Conservation (phyloP, 768 basidiomycete genomes). For the Termitomyces sp. region DNA sequence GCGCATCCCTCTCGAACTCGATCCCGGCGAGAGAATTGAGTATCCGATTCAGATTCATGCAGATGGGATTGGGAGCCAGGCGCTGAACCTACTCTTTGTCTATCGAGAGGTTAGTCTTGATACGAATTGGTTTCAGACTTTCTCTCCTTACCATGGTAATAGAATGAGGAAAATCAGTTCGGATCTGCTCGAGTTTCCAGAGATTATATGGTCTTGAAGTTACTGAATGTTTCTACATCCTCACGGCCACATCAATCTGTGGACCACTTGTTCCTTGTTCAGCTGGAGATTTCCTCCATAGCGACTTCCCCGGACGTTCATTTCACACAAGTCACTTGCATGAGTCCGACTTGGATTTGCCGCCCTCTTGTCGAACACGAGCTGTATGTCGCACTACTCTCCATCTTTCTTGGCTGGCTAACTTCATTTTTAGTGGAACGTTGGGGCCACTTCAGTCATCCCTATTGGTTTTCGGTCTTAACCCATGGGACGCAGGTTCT, state of each 20-base stretch:
- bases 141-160: background rate
- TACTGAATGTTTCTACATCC: slow-evolving; percentile 47
- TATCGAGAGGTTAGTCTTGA: slow-evolving; percentile 45
- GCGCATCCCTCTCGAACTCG: slow-evolving; percentile 37
- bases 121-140: background rate
- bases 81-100: slow-evolving; percentile 57
- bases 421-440: slow-evolving; percentile 24
- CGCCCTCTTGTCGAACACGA: slow-evolving; percentile 26
- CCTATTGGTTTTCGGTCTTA: slow-evolving; percentile 36
- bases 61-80: slow-evolving; percentile 36
- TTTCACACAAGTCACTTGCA: slow-evolving; percentile 51
- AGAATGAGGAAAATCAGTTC: slow-evolving; percentile 49
- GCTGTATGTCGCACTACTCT: slow-evolving; percentile 33
- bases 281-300: slow-evolving; percentile 52
- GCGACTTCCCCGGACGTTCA: slow-evolving; percentile 30
- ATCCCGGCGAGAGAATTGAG: slow-evolving; percentile 43
- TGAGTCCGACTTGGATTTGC: slow-evolving; percentile 70
- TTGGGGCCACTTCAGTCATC: slow-evolving; percentile 45
- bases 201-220: slow-evolving; percentile 51
- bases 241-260: slow-evolving; percentile 44
- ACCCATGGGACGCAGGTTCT: slow-evolving; percentile 27
- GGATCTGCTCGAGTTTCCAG: slow-evolving; percentile 50
- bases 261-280: slow-evolving; percentile 46
- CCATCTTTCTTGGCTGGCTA: slow-evolving; percentile 6
- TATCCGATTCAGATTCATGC: slow-evolving; percentile 54